These are phyloP conservation scores for Colletotrichum liaoningense DNA, from an alignment of 2,329 filamentous ascomycete genomes.

Conservation along the genomic window DNA sequence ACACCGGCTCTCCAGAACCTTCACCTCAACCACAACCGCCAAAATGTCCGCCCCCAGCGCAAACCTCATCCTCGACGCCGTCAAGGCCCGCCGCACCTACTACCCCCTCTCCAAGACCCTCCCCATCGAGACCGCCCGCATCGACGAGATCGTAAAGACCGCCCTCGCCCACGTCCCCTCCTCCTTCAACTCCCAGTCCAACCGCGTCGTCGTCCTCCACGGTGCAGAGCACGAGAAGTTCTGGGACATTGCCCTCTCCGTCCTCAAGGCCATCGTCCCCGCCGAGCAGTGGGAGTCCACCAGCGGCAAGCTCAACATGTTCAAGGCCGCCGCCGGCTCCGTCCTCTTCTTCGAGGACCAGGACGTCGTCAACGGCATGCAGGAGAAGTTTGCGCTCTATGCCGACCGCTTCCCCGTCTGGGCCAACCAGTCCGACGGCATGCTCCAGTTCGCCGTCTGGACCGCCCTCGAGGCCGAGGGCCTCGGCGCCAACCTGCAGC, in stretches of 20 bases:
- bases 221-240: conserved; percentile 87
- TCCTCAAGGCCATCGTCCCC: conserved; percentile 76
- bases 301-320: conserved; percentile 58
- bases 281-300: conserved; percentile 70
- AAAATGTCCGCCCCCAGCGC: conserved; percentile 48
- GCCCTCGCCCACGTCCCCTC: conserved; percentile 78
- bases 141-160: conserved; percentile 74
- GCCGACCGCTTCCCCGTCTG: conserved; percentile 83
- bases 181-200: conserved; percentile 90
- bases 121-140: conserved; percentile 65
- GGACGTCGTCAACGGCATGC: conserved; percentile 71
- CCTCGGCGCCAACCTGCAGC: conserved; percentile 89
- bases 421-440: conserved; percentile 81
- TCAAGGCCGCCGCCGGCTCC: conserved; percentile 81
- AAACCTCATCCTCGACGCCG: conserved; percentile 69
- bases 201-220: conserved; percentile 82
- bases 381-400: conserved; percentile 78
- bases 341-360: conserved; percentile 91
- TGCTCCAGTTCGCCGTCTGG: conserved; percentile 87
- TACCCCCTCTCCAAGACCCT: conserved; percentile 76
- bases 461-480: conserved; percentile 85
- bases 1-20: conserved; percentile 7
- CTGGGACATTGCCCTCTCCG: conserved; percentile 79
- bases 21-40: conserved; percentile 19
- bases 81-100: conserved; percentile 76